A percentile compares a stretch with the other conserved stretches of the same genome.
Evolutionary conservation across 106 monocot genomes (phyloP).

Genomic region (Hemerocallis citrina): DNA sequence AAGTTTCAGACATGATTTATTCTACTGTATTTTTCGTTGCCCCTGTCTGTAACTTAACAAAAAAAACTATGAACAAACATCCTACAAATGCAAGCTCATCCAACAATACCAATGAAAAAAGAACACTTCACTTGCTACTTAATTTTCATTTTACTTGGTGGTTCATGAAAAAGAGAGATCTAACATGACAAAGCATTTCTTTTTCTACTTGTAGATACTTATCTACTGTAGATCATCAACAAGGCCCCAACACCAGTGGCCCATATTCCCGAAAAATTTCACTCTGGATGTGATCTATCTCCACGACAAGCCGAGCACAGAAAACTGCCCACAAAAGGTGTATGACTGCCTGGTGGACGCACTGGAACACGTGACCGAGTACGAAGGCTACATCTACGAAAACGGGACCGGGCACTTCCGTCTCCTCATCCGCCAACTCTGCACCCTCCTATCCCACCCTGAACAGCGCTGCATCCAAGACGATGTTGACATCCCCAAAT

Average conservation of each 20-base stretch:
- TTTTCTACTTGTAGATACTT: constrained; percentile 67
- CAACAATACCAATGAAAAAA: no score
- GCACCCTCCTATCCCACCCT: constrained; percentile 68
- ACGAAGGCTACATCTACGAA: constrained; percentile 91
- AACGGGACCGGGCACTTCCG: constrained; percentile 55
- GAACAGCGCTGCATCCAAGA: constrained; percentile 78
- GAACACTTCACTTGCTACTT: no score
- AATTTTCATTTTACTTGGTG: no score
- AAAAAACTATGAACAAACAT: no score
- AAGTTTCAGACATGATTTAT: no score
- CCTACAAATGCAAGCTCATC: no score
- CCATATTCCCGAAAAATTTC: constrained; percentile 61
- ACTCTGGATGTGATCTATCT: constrained; percentile 83
- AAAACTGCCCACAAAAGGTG: constrained; percentile 90
- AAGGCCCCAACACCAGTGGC: constrained; percentile 60
- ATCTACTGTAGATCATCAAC: constrained; percentile 82
- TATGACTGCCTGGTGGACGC: constrained; percentile 74
- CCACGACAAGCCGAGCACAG: constrained; percentile 82
- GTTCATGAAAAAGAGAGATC: no score
- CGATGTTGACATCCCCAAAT: constrained; percentile 70
- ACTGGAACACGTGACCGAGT: constrained; percentile 70
- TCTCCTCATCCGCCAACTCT: constrained; percentile 46
- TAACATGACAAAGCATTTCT: no score
- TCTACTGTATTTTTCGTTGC: no score
- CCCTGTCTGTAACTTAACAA: no score